phyloP scores from a whole-genome alignment of 306 rosid genomes.

The Cucumis hystrix region DNA sequence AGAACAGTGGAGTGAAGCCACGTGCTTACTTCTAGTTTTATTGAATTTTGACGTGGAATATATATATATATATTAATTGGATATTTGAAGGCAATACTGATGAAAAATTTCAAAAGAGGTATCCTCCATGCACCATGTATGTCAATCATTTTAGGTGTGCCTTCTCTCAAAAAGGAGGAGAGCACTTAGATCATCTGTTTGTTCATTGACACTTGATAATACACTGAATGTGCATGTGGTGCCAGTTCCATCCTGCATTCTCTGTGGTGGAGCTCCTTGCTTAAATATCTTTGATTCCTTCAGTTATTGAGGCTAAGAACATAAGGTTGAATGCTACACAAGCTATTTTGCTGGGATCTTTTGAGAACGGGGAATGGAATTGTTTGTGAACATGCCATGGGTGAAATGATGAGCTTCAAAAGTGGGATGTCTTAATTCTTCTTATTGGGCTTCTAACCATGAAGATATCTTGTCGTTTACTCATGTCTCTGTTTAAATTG shows the following conservation, averaged over 20 bases:
- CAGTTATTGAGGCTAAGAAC: neutral
- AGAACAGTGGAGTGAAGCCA: neutral
- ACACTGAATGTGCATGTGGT: neutral
- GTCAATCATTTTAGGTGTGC: neutral
- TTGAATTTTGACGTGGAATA: neutral
- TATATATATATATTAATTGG: neutral
- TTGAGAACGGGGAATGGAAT: neutral
- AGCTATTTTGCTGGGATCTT: neutral
- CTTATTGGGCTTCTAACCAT: neutral
- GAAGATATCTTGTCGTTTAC: neutral
- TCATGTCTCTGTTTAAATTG: neutral
- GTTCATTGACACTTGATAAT: neutral
- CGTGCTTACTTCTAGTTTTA: neutral
- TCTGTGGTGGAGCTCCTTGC: neutral
- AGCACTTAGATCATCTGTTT: neutral
- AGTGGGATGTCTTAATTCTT: neutral
- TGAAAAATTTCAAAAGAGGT: neutral
- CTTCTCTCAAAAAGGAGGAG: neutral
- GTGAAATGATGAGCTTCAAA: neutral
- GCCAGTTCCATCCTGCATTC: neutral
- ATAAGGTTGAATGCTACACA: neutral
- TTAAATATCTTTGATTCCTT: neutral
- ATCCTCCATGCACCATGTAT: neutral
- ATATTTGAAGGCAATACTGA: neutral
- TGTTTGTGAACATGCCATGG: neutral